Base-by-base conservation (phyloP, 345 rosid species). In the Populus tremula region DNA sequence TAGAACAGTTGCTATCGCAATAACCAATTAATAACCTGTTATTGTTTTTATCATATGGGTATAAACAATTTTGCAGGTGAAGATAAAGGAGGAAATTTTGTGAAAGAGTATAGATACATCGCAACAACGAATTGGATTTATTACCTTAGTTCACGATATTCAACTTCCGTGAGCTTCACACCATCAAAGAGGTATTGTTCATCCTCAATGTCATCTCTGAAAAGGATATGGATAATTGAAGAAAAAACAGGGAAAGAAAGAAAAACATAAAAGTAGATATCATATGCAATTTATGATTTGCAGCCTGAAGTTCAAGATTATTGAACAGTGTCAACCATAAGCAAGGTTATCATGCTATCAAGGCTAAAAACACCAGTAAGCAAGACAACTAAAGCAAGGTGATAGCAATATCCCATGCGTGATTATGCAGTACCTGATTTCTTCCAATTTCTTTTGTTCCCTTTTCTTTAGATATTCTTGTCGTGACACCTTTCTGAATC, bases 361-460 rank as follows among this genome's bases (percentile, higher is more conserved):
- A 25, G 65, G 38, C 17, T 20, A 36, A 66, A 70, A 50, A 31
- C 38, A 41, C 49, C 3, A 25, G 27, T 63, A 63, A 33, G 13
- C 67, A 31, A 25, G 35, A 64, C 7, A 31, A 39, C 25, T 29
- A 41, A 29, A 53, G 8, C 17, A 33, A 43, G 20, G 20, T 10
- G 63, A 76, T 45, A 72, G 45, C 56, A 76, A 75, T 43, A 43
- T 41, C 45, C 12, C 45, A 41, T 41, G 13, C 8, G 36, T 17
- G 10, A 71, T 61, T 36, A 29, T 4, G 73, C 20, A 38, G 70
- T 87, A 94, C 98, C 91, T 89, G 73, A 95, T 86, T 86, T 95
- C 99, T 67, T 95, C 99, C 85, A 95, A 82, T 85, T 95, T 95
- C 88, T 95, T 95, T 81, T 93, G 96, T 86, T 95, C 99, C 82